Evolutionary conservation across 768 basidiomycete species (phyloP), one percentile per base, ranked within the genome.

Genomic region (Royoungia palumana): DNA sequence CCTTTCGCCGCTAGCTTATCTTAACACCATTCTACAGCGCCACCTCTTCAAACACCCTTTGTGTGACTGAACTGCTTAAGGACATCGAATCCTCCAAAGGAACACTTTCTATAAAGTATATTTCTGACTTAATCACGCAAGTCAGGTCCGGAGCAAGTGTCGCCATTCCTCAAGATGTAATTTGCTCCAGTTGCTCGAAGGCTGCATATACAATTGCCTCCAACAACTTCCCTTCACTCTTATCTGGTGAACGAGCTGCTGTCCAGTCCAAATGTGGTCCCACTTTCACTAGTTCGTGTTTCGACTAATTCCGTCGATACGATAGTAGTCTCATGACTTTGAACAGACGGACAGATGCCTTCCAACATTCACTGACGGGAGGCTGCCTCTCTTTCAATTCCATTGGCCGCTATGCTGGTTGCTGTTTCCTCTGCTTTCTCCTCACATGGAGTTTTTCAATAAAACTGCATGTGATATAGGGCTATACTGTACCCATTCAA

Each of bases 151-250:
- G 59, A 35, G 8, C 38, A 16, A 32, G 17, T 2, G 5, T 55
- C 20, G 19, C n/a, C 19, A 40, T 69, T 17, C 54, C 66, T 16
- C 58, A 63, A 25, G 80, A 75, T 40, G 58, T 79, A 7, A 67
- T 72, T 11, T 84, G 82, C 69, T 71, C 79, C 24, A 64, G 76
- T 58, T 83, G 82, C 54, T 47, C 72, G 47, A 80, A 85, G 60
- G 75, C 70, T 22, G 68, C 70, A 1, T 83, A 77, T 62, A 78
- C 73, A 35, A 61, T 78, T 38, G 49, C 73, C n/a, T 62, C 59
- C n/a, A 27, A 66, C 9, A 62, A 69, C 20, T 61, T 70, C 32
- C 77, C 82, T 2, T 51, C 54, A 14, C 22, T 75, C 5, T 49
- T 68, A 13, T 47, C 69, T 10, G 40, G 57, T 35, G 47, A 62